Evolutionary conservation across 805 yeast species (phyloP), one percentile per base, ranked within the genome.

Genomic region (Wickerhamiella cacticola): DNA sequence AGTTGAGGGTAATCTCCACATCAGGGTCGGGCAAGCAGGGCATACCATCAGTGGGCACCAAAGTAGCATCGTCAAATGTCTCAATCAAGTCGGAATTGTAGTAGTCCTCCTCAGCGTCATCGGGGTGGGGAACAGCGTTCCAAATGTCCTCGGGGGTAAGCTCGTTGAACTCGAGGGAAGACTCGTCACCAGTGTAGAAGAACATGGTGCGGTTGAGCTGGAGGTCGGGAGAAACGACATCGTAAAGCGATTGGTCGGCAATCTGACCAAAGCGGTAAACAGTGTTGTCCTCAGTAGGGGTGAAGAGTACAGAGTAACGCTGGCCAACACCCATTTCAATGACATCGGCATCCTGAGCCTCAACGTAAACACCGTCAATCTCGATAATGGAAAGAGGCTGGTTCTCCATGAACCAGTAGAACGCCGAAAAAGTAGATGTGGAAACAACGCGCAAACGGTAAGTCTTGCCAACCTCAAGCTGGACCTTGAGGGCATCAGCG

Each of bases 351-450:
- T 71, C 75, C 58, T 78, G 76, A 41, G 79, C 80, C 64, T 87
- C 83, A 16, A 84, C 88, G 58, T 82, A 75, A 41, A 88, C 69
- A 63, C 98, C 98, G 64, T 92, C 98, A 42, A 87, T 81, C 61
- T 88, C 97, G 53, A 92, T 82, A 45, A 92, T 80, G 12, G 85
- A 78, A 66, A 92, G 73, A 28, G 73, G 75, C 66, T 89, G 96
- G 65, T 79, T 95, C 67, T 89, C 94, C 62, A 92, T 76, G 70
- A 79, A 83, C 59, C 92, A 65, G 66, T 81, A 85, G 66, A 87
- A 95, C 6, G 96, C 86, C 7, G 83, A 83, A 63, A 92, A 88
- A 31, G 95, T 89, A 62, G 96, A 97, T 55, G 78, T 73, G 67
- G 89, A 92, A 59, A 82, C 73, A 49, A 92, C 66, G 62, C 95